Evolutionary conservation across 306 rosid genomes (phyloP), one percentile per base, ranked within the genome.

Genomic region (Begonia peltatifolia): DNA sequence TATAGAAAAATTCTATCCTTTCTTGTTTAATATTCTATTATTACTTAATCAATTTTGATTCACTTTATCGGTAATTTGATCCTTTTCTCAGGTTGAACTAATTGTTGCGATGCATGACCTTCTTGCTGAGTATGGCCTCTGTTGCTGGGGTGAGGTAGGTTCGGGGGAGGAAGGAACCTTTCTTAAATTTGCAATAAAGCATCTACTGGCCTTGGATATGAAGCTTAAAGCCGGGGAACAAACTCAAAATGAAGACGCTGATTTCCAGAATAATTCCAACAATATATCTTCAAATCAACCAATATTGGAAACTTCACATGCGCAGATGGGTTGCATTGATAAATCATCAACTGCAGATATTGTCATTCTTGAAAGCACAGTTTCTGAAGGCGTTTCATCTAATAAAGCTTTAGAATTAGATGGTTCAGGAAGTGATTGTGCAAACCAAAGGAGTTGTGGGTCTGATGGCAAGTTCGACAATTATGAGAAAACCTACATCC

Each of bases 111-210:
- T 55, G n/a, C 97, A 90, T 73, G 94, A 85, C 73, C 71, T 83
- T 67, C 95, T 90, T 54, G 95, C 94, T 36, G 97, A 85, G 70
- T 76, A 82, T 61, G 97, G 95, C 62, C 85, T 90, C 68, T 90
- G 97, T 73, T 90, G 97, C 68, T 80, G 68, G 41, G 84, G 94
- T 54, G 80, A 76, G 64, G 85, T 84, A 49, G 87, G 79, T 22
- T 78, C 79, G 63, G 84, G 83, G 44, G 95, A 80, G 70, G 94
- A 90, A 79, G 95, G 94, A 71, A 71, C 74, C 53, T 90, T 78
- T 75, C 97, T 90, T 66, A 90, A 84, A 70, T 90, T 85, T 80
- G 84, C 97, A 12, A 90, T 90, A 64, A 90, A 90, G 81, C 95
- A 82, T 76, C 87, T 90, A 41, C 59, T 90, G 71, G 84, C 80